Conservation (phyloP, 1,284 basidiomycete species). For the Pterula multifida region DNA sequence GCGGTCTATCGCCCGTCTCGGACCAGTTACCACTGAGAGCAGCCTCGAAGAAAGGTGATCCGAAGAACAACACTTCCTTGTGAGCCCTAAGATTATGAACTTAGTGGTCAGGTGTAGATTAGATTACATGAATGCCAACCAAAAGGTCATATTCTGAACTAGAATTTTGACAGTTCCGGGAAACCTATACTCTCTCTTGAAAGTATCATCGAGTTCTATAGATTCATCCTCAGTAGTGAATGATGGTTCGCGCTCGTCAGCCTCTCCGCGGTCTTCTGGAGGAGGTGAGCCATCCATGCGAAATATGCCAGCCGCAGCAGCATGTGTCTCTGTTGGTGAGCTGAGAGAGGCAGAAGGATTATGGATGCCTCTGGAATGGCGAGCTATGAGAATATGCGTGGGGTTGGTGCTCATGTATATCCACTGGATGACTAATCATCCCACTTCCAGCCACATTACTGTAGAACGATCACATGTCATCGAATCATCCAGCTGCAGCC, state of each 20-base stretch:
- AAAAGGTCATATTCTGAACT: constrained; percentile 76
- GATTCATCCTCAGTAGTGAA: constrained; percentile 52
- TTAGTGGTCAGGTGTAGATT: constrained; percentile 7
- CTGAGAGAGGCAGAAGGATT: constrained; percentile 68
- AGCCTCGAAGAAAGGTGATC: constrained; percentile 79
- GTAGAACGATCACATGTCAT: neutral
- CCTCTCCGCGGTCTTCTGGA: constrained; percentile 55
- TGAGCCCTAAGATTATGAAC: constrained; percentile 46
- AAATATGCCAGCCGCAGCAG: constrained; percentile 72
- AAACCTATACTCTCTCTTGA: constrained; percentile 48
- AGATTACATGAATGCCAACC: constrained; percentile 27
- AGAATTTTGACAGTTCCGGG: constrained; percentile 77
- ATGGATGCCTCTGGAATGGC: constrained; percentile 59
- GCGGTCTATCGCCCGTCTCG: constrained; percentile 45
- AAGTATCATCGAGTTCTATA: constrained; percentile 67
- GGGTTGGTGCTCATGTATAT: constrained; percentile 59
- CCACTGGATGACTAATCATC: too few species aligned
- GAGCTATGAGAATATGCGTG: constrained; percentile 74
- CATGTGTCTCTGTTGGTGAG: constrained; percentile 75
- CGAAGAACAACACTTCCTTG: constrained; percentile 75
- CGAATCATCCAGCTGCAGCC: too few species aligned
- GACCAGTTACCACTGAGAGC: constrained; percentile 73
- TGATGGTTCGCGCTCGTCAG: constrained; percentile 56
- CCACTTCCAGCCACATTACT: too few species aligned
- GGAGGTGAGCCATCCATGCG: constrained; percentile 64